phyloP scores from a whole-genome alignment of 371 early-diverging fungal genomes.

The Lichtheimia ornata region DNA sequence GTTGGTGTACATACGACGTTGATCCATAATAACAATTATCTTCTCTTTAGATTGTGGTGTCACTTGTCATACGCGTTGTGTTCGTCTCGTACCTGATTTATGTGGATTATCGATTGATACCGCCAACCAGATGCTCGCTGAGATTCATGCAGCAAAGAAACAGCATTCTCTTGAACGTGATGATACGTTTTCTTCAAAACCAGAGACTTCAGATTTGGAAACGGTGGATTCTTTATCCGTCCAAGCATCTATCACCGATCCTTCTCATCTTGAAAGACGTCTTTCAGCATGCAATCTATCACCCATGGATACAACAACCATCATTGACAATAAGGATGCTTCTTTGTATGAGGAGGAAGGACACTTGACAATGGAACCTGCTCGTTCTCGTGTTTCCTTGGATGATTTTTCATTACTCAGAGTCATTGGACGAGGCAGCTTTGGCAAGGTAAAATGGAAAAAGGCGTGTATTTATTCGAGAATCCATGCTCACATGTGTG shows the following conservation, averaged over 20 bases:
- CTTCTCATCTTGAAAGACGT: neutral
- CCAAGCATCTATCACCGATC: conserved; percentile 1
- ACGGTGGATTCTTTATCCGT: conserved; percentile 12
- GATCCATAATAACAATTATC: no score
- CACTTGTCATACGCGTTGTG: conserved; percentile 85
- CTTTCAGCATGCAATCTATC: no score
- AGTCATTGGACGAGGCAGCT: conserved; percentile 96
- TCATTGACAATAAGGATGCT: no score
- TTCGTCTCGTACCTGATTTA: conserved; percentile 84
- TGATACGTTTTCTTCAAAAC: no score
- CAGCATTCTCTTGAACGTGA: neutral
- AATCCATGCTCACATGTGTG: conserved; percentile 15
- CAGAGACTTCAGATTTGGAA: no score
- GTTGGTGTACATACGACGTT: neutral
- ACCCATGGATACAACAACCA: no score
- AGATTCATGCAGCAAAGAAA: conserved; percentile 68
- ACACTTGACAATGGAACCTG: neutral
- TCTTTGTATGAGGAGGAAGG: no score
- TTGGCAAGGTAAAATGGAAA: conserved; percentile 81
- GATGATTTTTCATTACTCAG: conserved; percentile 90
- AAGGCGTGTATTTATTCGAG: neutral
- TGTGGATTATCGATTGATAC: conserved; percentile 90
- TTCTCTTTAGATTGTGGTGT: conserved; percentile 68
- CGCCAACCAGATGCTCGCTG: conserved; percentile 80
- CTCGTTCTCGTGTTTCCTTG: conserved; percentile 13